Conservation (phyloP, 768 basidiomycete genomes). For the Inosperma sp. region DNA sequence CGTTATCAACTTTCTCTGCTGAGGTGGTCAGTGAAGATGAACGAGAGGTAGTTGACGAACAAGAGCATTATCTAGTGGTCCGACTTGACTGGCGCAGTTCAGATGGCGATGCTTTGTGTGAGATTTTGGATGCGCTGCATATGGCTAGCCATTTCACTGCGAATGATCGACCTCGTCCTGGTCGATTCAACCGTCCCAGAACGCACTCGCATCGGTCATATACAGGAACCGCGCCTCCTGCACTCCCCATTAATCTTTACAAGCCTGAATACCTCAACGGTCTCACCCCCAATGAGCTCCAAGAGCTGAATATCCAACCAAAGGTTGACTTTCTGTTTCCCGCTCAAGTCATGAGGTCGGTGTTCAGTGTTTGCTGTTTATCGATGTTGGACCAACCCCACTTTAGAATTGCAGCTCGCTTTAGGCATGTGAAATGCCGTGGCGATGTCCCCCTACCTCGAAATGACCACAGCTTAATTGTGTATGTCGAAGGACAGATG, state of each 20-base stretch:
- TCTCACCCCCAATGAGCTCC: not conserved
- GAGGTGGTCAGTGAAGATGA: no score
- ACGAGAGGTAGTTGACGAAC: no score
- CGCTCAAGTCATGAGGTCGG: constrained; percentile 1
- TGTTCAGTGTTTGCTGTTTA: not conserved
- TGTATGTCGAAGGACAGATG: not conserved
- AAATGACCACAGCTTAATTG: not conserved
- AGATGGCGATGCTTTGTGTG: no score
- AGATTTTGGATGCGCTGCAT: not conserved
- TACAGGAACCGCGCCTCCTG: not conserved
- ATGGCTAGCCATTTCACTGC: constrained; percentile 2
- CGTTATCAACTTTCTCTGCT: no score
- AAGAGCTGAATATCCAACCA: not conserved
- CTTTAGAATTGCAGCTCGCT: not conserved
- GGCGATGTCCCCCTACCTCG: not conserved
- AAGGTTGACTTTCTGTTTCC: not conserved
- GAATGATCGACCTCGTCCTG: constrained; percentile 1
- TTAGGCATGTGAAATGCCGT: not conserved
- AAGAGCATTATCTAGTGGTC: no score
- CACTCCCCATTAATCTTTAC: constrained; percentile 1
- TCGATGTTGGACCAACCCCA: not conserved
- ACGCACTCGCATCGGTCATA: not conserved
- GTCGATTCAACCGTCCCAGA: not conserved
- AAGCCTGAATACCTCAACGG: not conserved
- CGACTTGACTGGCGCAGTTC: no score